Conservation (phyloP, 129 eudicot genomes). For the Kitagawia praeruptora region DNA sequence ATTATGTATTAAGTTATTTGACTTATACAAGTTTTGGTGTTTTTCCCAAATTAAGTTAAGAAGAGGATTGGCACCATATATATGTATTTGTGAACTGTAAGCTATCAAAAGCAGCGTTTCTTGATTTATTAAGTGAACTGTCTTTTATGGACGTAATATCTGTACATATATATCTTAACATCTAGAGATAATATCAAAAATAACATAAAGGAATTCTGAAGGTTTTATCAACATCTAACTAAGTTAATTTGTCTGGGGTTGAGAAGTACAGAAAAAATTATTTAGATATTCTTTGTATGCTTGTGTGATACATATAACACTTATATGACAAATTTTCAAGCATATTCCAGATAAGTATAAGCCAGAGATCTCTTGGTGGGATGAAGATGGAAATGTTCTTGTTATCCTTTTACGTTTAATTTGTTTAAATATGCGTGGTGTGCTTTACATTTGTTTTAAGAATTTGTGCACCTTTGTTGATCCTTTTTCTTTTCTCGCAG, state of each 20-base stretch:
- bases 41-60: background rate
- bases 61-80: background rate
- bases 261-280: background rate
- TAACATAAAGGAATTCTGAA: background rate
- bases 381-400: background rate
- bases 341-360: background rate
- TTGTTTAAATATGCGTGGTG: background rate
- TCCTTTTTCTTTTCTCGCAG: slow-evolving; percentile 36
- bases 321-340: background rate
- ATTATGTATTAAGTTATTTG: background rate
- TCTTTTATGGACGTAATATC: background rate
- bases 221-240: background rate
- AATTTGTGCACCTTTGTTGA: slow-evolving; percentile 11
- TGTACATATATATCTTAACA: background rate
- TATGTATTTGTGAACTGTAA: background rate
- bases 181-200: background rate
- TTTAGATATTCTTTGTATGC: background rate
- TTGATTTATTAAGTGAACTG: background rate
- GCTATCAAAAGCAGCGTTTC: background rate
- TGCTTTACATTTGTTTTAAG: background rate
- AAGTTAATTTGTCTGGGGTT: background rate
- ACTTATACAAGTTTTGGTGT: background rate
- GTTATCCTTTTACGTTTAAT: background rate
- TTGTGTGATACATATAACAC: background rate
- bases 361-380: background rate